Evolutionary conservation across 345 rosid species (phyloP).

Genomic region (Triadica sebifera): DNA sequence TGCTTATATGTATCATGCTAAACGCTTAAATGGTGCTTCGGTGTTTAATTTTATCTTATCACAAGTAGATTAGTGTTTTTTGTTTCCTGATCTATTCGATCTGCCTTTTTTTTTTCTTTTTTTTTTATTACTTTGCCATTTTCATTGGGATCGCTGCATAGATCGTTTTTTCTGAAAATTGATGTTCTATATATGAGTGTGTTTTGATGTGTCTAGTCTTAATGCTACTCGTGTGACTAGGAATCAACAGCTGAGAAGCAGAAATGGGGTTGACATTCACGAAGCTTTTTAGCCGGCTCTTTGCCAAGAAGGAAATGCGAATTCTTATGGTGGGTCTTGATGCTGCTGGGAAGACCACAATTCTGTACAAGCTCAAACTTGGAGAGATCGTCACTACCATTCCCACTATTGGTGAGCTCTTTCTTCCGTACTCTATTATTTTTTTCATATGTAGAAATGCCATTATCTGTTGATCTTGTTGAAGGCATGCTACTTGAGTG

Average conservation of each 20-base stretch:
- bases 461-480: neutral
- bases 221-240: neutral
- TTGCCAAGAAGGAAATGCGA: conserved; percentile 24
- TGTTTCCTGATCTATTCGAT: neutral
- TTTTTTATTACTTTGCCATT: neutral
- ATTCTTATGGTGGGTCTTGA: conserved; percentile 26
- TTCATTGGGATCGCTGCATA: neutral
- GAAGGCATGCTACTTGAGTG: neutral
- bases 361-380: conserved; percentile 22
- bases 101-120: neutral
- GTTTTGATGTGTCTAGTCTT: neutral
- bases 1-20: neutral
- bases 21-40: neutral
- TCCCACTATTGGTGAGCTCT: conserved; percentile 20
- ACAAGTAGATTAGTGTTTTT: too few species aligned
- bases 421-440: neutral
- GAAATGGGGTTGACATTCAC: conserved; percentile 23
- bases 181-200: neutral
- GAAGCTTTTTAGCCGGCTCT: conserved; percentile 23
- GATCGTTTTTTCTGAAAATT: too few species aligned
- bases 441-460: too few species aligned
- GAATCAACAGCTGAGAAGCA: neutral
- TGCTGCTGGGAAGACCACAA: conserved; percentile 23
- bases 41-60: neutral
- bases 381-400: conserved; percentile 28